Evolutionary conservation across 768 basidiomycete genomes (phyloP).

Genomic region (Coprinopsis strossmayeri): DNA sequence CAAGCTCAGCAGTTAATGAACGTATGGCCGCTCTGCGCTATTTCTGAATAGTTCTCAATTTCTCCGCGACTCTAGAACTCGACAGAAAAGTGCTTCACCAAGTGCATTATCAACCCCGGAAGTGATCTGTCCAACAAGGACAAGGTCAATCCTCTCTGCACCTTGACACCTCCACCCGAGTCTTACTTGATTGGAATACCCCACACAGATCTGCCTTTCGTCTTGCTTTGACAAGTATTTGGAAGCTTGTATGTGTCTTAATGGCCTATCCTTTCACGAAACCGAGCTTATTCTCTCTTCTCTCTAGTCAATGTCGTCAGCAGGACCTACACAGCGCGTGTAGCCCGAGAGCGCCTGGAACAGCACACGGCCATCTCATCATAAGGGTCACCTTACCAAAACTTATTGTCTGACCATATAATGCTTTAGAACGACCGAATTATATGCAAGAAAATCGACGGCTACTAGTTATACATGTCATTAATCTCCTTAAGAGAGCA

Average conservation of each 20-base stretch:
- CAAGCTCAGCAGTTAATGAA: slow-evolving; percentile 82
- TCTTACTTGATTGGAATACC: slow-evolving; percentile 3
- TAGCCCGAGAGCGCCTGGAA: slow-evolving; percentile 43
- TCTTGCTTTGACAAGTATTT: slow-evolving; percentile 78
- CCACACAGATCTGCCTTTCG: slow-evolving; percentile 59
- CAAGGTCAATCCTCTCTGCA: slow-evolving; percentile 40
- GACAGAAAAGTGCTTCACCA: slow-evolving; percentile 70
- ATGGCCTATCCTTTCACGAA: not conserved
- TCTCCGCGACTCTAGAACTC: slow-evolving; percentile 49
- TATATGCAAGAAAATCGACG: no score
- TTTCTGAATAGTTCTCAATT: not conserved
- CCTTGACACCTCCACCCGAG: slow-evolving; percentile 4
- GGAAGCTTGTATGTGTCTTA: slow-evolving; percentile 65
- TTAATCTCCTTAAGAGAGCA: no score
- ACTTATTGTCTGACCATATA: no score
- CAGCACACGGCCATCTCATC: no score
- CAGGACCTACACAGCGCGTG: slow-evolving; percentile 54
- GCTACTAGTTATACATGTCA: no score
- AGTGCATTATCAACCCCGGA: slow-evolving; percentile 74
- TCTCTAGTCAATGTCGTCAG: slow-evolving; percentile 72
- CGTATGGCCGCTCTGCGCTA: slow-evolving; percentile 25
- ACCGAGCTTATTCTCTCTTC: not conserved
- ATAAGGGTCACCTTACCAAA: no score
- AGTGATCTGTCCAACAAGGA: slow-evolving; percentile 63
- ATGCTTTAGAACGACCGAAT: no score